Evolutionary conservation across 2,329 filamentous ascomycete species (phyloP).

Genomic region (Fusarium sp.): DNA sequence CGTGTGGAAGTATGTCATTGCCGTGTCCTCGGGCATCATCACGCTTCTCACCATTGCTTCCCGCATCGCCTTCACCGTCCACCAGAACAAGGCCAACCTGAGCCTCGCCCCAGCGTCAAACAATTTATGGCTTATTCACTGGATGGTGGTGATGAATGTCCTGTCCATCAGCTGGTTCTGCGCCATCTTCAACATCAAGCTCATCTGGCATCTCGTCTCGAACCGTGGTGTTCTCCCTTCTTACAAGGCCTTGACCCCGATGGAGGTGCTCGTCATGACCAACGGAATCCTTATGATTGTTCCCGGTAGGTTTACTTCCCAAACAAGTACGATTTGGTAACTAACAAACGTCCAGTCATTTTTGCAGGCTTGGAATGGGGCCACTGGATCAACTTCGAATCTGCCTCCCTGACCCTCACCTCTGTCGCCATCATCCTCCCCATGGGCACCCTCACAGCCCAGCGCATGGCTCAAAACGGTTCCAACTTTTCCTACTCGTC

Average conservation of each 20-base stretch:
- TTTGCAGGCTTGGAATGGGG: constrained; percentile 63
- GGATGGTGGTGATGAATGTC: constrained; percentile 55
- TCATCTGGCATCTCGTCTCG: constrained; percentile 60
- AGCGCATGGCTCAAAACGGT: constrained; percentile 53
- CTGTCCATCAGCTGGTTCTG: constrained; percentile 65
- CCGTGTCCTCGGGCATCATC: constrained; percentile 51
- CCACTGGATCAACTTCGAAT: constrained; percentile 58
- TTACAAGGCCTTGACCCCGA: constrained; percentile 57
- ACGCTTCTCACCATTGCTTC: constrained; percentile 48
- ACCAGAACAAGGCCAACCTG: constrained; percentile 52
- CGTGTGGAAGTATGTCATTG: constrained; percentile 48
- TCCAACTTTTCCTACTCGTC: constrained; percentile 36
- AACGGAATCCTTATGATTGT: constrained; percentile 68
- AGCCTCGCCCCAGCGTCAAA: constrained; percentile 33
- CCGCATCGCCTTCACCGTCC: constrained; percentile 50
- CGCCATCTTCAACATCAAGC: constrained; percentile 65
- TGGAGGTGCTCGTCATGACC: constrained; percentile 67
- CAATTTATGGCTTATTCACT: constrained; percentile 54
- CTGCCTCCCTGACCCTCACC: constrained; percentile 62
- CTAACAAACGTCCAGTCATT: constrained; percentile 53
- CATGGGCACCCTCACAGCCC: constrained; percentile 64
- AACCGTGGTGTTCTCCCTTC: constrained; percentile 61
- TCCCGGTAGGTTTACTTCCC: constrained; percentile 57
- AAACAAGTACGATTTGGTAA: background rate
- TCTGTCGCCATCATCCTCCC: constrained; percentile 65